Base-by-base conservation (phyloP, 2,329 filamentous ascomycete genomes). In the Neoscytalidium dimidiatum region DNA sequence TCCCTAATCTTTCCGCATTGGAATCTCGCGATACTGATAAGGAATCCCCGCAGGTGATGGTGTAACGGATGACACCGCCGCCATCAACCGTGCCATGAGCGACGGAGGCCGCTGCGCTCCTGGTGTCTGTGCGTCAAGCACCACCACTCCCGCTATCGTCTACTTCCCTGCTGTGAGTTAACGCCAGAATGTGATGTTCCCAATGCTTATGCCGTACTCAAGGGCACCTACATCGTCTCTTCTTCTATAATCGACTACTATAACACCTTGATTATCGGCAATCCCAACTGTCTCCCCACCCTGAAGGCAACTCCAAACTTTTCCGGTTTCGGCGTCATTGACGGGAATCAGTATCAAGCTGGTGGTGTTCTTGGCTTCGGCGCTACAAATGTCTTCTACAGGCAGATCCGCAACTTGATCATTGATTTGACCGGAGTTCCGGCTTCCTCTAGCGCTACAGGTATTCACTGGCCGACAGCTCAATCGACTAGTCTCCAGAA, bases 321-420 rank as follows among this genome's bases (percentile, higher is more conserved):
- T 71, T 62, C 69, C 7, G 85, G 84, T 29, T 76, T 88, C 21
- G 86, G 84, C 19, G 70, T 89, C 65, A 85, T 90, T 61, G 84
- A 88, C 71, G 84, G 81, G 43, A 82, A 86, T 84, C 87, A 74
- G 51, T 78, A 78, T 73, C 81, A 68, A 66, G 66, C 51, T 76
- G 71, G 70, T 62, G 75, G 71, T 7, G 68, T 72, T 65, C 71
- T 75, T 67, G 80, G 79, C 67, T 82, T 76, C 71, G 73, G 76
- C 9, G 78, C 85, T 3, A 86, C 86, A 38, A 88, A 86, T 69
- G 85, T 89, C 9, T 91, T 91, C 75, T 88, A 83, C 71, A 81
- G 88, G 49, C 85, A 88, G 68, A 83, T 91, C 65, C 81, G 87
- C 8, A 91, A 92, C 71, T 81, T 92, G 56, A 79, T 88, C 64